phyloP scores from a whole-genome alignment of 2,329 filamentous ascomycete genomes.

The Dactylonectria macrodidyma region DNA sequence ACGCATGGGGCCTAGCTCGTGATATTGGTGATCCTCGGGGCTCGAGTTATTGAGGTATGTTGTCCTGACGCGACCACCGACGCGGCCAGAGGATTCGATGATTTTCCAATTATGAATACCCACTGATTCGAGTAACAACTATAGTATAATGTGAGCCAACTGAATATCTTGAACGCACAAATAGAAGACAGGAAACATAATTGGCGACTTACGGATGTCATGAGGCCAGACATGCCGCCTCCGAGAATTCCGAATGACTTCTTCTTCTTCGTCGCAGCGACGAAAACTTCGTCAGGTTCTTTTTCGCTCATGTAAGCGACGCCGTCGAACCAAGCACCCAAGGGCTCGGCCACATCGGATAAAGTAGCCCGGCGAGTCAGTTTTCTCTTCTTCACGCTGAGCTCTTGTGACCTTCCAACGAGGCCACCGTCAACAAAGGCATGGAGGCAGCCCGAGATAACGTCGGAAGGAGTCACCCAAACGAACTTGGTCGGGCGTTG shows the following conservation, averaged over 20 bases:
- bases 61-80: slow-evolving; percentile 61
- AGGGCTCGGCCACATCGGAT: slow-evolving; percentile 69
- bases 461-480: slow-evolving; percentile 44
- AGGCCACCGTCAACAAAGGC: slow-evolving; percentile 54
- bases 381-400: slow-evolving; percentile 49
- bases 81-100: slow-evolving; percentile 57
- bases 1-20: slow-evolving; percentile 77
- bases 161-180: neutral
- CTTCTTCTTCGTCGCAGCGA: slow-evolving; percentile 43
- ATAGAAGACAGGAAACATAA: neutral
- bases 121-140: slow-evolving; percentile 58
- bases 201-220: slow-evolving; percentile 30
- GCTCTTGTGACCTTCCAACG: slow-evolving; percentile 54
- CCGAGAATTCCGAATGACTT: slow-evolving; percentile 53
- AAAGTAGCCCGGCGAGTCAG: slow-evolving; percentile 71
- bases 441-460: slow-evolving; percentile 55
- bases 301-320: slow-evolving; percentile 45
- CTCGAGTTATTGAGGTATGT: slow-evolving; percentile 58
- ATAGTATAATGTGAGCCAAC: neutral
- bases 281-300: slow-evolving; percentile 39
- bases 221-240: slow-evolving; percentile 54
- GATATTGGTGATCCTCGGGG: slow-evolving; percentile 61
- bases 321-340: slow-evolving; percentile 46
- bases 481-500: slow-evolving; percentile 38
- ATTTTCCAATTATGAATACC: slow-evolving; percentile 62